Base-by-base conservation (phyloP, 176 grass and related monocot genomes). In the Saccharum spontaneum region DNA sequence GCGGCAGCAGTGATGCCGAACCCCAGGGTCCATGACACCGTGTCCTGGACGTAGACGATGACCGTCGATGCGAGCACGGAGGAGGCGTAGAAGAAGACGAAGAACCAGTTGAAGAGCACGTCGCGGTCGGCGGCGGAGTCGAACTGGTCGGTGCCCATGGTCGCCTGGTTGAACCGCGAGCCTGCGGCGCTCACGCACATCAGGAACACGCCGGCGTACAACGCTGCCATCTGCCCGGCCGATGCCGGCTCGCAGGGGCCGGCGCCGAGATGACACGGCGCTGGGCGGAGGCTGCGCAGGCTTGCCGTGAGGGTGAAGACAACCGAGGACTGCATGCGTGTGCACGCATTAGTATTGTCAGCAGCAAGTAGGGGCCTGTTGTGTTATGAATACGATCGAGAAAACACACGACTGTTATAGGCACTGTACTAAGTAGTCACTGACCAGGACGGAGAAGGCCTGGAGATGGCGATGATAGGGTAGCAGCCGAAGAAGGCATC, bases 101-200 rank as follows among this genome's bases (percentile, higher is more conserved):
- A 94, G 86, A 87, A 97, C 92, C 90, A 98, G 82, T 94, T 94
- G 87, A 98, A 94, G 68, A 79, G 94, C 50, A 92, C 67, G 55
- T 92, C 89, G 8, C 68, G 88, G 71, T 91, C 84, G 45, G 90
- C 54, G 36, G 66, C n/a, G 23, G 48, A 6, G 31, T 94, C 90
- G 71, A 98, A 98, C 86, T 94, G 95, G 82, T 78, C 52, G 5
- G 95, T 90, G 52, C 95, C 95, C 69, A 98, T 86, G 24, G 92
- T 94, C 24, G 84, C 90, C 57, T 86, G 85, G 78, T 92, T 92
- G 86, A 94, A 91, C 70, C 90, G 82, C 60, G 89, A 84, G 16
- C 92, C 95, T 4, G 82, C 95, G 3, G 92, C 85, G 65, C 92
- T 86, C 10, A 91, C 38, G 80, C 78, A 78, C 60, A 94, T 52